Base-by-base conservation (phyloP, 2,329 filamentous ascomycete genomes). In the Cyphellophora attinorum region DNA sequence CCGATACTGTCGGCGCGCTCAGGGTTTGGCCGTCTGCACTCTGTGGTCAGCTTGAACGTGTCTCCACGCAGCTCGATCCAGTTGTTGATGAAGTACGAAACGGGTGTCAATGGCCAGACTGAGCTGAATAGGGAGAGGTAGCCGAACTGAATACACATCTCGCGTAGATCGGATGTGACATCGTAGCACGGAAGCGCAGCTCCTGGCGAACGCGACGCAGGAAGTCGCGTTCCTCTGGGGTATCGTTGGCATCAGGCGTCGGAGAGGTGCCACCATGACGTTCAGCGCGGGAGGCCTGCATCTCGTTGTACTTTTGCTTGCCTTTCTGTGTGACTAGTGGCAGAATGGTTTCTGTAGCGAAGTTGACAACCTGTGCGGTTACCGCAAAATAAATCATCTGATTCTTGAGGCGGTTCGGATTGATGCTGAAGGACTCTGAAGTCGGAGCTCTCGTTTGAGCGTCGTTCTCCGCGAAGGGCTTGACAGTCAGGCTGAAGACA, bases 351-450 rank as follows among this genome's bases (percentile, higher is more conserved):
- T 98, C 91, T 41, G 89, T 77, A 10, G 72, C 77, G 35, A 95
- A 80, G 53, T 83, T 91, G 49, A 98, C 80, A 23, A 95, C 73
- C 54, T 95, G 89, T 0, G 86, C 89, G 0, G 89, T 95, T 19
- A 96, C 84, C 0, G 89, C 93, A 44, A 93, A 91, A 62, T 93
- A 96, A 44, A 95, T 91, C 55, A 95, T 85, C 56, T 96, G 89
- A 48, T 86, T 83, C 49, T 80, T 82, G 21, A 96, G 75, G 11
- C 91, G 73, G 45, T 79, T 71, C 0, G 85, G 81, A 52, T 96
- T 86, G 59, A 95, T 83, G 34, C 77, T 68, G 56, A 95, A 98
- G 15, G 72, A 67, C 4, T 70, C 73, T 16, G 74, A 52, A 0
- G 56, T 49, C n/a, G 64, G 62, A 6, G 61, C 51, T 31, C 68